Evolutionary conservation across 2,329 filamentous ascomycete species (phyloP).

Genomic region (Colletotrichum sp.): DNA sequence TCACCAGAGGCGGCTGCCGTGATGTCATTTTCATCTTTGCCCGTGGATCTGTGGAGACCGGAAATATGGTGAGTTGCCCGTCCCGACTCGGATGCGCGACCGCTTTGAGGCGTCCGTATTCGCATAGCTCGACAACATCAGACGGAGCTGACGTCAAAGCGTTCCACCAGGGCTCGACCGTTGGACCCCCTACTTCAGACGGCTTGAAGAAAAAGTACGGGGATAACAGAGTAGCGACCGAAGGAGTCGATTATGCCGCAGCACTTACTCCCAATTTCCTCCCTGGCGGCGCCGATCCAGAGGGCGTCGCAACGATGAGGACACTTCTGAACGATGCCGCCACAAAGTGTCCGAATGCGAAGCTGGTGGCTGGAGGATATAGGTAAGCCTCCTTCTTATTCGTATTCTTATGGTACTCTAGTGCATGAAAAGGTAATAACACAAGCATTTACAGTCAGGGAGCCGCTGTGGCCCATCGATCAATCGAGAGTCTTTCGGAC

Average conservation of each 20-base stretch:
- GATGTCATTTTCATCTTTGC: slow-evolving; percentile 43
- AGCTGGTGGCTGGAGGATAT: slow-evolving; percentile 42
- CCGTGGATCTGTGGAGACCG: slow-evolving; percentile 39
- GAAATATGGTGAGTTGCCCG: slow-evolving; percentile 37
- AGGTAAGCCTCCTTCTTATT: slow-evolving; percentile 21
- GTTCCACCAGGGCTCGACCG: slow-evolving; percentile 6
- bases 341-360: slow-evolving; percentile 37
- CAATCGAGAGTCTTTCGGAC: slow-evolving; percentile 25
- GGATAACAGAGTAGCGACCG: slow-evolving; percentile 22
- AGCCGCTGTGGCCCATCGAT: slow-evolving; percentile 28
- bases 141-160: not conserved
- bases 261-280: slow-evolving; percentile 33
- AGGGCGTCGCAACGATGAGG: slow-evolving; percentile 33
- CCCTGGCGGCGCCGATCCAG: slow-evolving; percentile 32
- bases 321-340: slow-evolving; percentile 37
- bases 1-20: not conserved
- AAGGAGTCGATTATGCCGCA: slow-evolving; percentile 38
- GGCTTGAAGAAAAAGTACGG: slow-evolving; percentile 21
- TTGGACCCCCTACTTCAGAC: slow-evolving; percentile 22
- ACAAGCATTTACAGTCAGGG: slow-evolving; percentile 31
- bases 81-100: not conserved
- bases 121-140: not conserved
- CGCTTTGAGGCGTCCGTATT: slow-evolving; percentile 25
- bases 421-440: not conserved
- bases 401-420: not conserved